A percentile compares a stretch with the other conserved stretches of the same genome.
These are phyloP conservation scores for Mycena galericulata DNA, from an alignment of 768 basidiomycete species.

Conservation along the genomic window DNA sequence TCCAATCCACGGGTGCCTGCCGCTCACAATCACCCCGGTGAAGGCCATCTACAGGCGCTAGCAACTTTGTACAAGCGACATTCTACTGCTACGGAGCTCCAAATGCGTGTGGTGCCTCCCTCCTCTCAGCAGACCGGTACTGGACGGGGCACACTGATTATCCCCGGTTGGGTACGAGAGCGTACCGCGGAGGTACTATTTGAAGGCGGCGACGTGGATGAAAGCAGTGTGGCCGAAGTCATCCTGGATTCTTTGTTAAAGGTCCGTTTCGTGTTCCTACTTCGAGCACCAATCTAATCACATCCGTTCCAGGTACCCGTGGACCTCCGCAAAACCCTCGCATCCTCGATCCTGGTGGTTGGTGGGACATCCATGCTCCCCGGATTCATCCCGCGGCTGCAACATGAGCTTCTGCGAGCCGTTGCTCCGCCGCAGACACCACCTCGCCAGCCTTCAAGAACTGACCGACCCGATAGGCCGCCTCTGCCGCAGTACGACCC, in stretches of 20 bases:
- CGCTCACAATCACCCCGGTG: constrained; percentile 50
- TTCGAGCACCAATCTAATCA: not conserved
- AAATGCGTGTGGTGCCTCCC: constrained; percentile 77
- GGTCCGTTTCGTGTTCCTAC: constrained; percentile 50
- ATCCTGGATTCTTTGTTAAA: constrained; percentile 85
- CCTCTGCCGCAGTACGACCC: constrained; percentile 73
- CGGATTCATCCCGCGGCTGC: constrained; percentile 92
- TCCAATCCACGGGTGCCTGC: constrained; percentile 54
- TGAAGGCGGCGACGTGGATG: constrained; percentile 90
- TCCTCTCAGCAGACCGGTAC: constrained; percentile 74
- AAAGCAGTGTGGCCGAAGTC: constrained; percentile 85
- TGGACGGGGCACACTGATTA: constrained; percentile 80
- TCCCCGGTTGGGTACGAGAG: constrained; percentile 97
- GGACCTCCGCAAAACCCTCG: constrained; percentile 88
- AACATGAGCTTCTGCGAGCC: constrained; percentile 76
- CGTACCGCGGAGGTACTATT: constrained; percentile 92
- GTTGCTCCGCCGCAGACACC: constrained; percentile 57
- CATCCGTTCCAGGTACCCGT: constrained; percentile 76
- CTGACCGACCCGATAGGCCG: constrained; percentile 45
- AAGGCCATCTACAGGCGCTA: constrained; percentile 72
- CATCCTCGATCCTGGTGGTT: constrained; percentile 84
- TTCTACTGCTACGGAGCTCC: constrained; percentile 82
- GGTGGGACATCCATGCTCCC: constrained; percentile 95
- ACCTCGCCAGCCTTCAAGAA: constrained; percentile 49
- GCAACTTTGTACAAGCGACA: constrained; percentile 78